Conservation (phyloP, 805 yeast genomes). For the Candida pseudoglaebosa region DNA sequence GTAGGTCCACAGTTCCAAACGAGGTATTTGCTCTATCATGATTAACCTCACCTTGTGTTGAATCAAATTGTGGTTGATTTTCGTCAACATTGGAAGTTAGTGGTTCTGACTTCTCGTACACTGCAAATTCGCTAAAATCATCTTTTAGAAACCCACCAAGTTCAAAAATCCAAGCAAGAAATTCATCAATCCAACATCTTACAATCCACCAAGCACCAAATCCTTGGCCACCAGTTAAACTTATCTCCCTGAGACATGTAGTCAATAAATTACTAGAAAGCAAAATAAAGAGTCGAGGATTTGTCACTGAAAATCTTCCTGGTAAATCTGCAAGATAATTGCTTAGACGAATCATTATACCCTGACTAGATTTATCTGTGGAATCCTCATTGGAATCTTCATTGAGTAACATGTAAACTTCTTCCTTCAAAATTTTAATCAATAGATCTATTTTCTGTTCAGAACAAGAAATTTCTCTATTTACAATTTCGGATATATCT, state of each 20-base stretch:
- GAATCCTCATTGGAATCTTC: slow-evolving; percentile 2
- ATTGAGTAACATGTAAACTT: slow-evolving; percentile 28
- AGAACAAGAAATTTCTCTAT: slow-evolving; percentile 51
- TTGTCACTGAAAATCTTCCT: slow-evolving; percentile 42
- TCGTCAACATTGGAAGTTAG: not conserved
- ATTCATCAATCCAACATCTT: slow-evolving; percentile 74
- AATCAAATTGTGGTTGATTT: not conserved
- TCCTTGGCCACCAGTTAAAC: slow-evolving; percentile 52
- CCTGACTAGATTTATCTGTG: not conserved
- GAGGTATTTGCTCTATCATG: slow-evolving; percentile 8
- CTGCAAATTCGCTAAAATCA: slow-evolving; percentile 17
- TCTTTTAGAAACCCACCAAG: slow-evolving; percentile 49
- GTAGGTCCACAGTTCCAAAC: slow-evolving; percentile 10
- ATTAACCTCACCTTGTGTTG: slow-evolving; percentile 4
- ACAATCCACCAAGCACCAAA: slow-evolving; percentile 76
- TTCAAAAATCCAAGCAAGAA: slow-evolving; percentile 63
- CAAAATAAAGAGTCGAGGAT: slow-evolving; percentile 54
- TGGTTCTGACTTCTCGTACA: slow-evolving; percentile 1
- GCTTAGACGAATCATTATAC: slow-evolving; percentile 7
- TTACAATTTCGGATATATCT: slow-evolving; percentile 42
- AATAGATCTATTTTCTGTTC: slow-evolving; percentile 25
- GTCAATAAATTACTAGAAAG: slow-evolving; percentile 53
- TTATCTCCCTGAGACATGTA: slow-evolving; percentile 58
- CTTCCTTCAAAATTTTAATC: slow-evolving; percentile 29
- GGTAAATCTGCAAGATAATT: slow-evolving; percentile 36